Percentiles rank a stretch among this genome's conserved stretches.
Evolutionary conservation across 441 rosid species (phyloP).

Genomic region (Biscutella laevigata): DNA sequence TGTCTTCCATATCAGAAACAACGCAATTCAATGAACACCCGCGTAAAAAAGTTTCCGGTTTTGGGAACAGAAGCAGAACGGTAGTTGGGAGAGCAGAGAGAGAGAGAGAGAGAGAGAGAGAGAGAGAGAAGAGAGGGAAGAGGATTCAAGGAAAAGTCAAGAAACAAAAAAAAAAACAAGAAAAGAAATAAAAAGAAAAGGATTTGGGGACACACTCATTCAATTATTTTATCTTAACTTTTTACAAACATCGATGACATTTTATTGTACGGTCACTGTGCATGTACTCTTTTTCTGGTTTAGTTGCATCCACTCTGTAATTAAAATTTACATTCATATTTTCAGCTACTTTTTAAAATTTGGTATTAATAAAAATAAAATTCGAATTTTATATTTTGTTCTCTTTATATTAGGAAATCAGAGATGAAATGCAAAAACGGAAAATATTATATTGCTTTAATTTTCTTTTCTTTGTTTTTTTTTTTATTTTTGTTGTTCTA

Average conservation of each 20-base stretch:
- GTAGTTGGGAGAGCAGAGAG: slow-evolving; percentile 38
- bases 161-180: slow-evolving; percentile 34
- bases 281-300: slow-evolving; percentile 3
- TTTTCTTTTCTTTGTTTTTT: too few species aligned
- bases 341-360: too few species aligned
- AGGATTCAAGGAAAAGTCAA: slow-evolving; percentile 30
- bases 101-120: slow-evolving; percentile 16
- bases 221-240: slow-evolving; percentile 22
- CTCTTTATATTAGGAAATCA: too few species aligned
- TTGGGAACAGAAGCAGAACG: slow-evolving; percentile 26
- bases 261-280: slow-evolving; percentile 26
- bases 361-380: too few species aligned
- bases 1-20: slow-evolving; percentile 34
- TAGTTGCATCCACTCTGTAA: slow-evolving; percentile 19
- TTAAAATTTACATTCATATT: too few species aligned
- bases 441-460: too few species aligned
- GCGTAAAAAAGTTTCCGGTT: slow-evolving; percentile 19
- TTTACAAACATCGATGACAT: slow-evolving; percentile 16
- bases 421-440: too few species aligned
- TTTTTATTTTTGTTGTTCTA: too few species aligned
- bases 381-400: too few species aligned
- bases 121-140: slow-evolving; percentile 32
- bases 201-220: slow-evolving; percentile 26
- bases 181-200: slow-evolving; percentile 41
- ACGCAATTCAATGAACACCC: slow-evolving; percentile 18